Evolutionary conservation across 768 basidiomycete species (phyloP).

Genomic region (Dacryopinax spathularia): DNA sequence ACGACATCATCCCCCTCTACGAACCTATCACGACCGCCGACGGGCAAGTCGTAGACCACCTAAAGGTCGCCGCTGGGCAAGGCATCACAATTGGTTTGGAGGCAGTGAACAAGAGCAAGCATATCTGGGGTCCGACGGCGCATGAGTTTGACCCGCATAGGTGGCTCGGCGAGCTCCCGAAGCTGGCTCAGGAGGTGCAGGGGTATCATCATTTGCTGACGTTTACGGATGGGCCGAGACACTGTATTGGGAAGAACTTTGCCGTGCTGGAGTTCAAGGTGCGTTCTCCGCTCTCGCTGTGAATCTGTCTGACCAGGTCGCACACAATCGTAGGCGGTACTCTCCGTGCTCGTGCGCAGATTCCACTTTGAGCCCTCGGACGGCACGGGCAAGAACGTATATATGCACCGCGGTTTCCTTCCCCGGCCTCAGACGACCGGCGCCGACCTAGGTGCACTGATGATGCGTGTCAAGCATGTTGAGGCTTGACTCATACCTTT

Average conservation of each 20-base stretch:
- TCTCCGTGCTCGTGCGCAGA: not conserved
- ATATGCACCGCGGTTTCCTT: not conserved
- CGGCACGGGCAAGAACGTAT: not conserved
- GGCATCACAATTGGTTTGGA: conserved; percentile 39
- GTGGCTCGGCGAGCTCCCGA: conserved; percentile 32
- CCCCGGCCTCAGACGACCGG: not conserved
- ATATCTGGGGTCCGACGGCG: conserved; percentile 48
- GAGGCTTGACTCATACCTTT: too few relatives aligned
- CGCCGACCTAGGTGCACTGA: not conserved
- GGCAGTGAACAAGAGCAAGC: conserved; percentile 25
- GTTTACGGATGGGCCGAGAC: conserved; percentile 33
- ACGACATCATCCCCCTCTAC: conserved; percentile 41
- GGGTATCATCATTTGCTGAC: conserved; percentile 3
- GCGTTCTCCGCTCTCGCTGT: not conserved
- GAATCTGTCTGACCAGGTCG: not conserved
- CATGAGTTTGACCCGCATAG: conserved; percentile 44
- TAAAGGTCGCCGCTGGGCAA: conserved; percentile 46
- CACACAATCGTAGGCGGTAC: not conserved
- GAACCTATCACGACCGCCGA: conserved; percentile 18
- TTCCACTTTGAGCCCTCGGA: not conserved
- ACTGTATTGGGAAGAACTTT: conserved; percentile 46
- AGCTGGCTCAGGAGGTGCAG: not conserved
- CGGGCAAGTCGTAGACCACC: conserved; percentile 12
- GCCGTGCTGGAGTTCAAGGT: conserved; percentile 38
- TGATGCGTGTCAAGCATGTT: not conserved